Conservation (phyloP, 2,329 filamentous ascomycete species). For the Cladosporium sphaerospermum region DNA sequence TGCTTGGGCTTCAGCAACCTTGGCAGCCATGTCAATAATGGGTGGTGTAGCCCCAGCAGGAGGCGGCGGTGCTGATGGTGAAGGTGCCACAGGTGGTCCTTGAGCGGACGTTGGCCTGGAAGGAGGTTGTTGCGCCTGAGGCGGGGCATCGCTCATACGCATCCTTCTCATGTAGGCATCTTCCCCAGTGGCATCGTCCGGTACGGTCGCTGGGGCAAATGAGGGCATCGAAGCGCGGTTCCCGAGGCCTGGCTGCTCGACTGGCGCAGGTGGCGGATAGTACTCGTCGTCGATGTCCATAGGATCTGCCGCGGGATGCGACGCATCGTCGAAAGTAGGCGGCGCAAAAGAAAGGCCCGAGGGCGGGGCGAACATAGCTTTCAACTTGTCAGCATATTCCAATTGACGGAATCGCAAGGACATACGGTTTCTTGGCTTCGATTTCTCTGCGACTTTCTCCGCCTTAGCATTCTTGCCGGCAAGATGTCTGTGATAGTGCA, state of each 20-base stretch:
- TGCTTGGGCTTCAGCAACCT: constrained; percentile 18
- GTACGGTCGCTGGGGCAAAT: constrained; percentile 36
- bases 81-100: constrained; percentile 20
- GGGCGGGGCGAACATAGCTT: constrained; percentile 16
- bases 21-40: constrained; percentile 10
- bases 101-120: constrained; percentile 13
- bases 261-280: constrained; percentile 21
- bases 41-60: background rate
- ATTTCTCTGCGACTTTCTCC: background rate
- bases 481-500: constrained; percentile 55
- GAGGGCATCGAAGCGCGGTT: constrained; percentile 42
- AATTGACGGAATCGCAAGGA: background rate
- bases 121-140: constrained; percentile 27
- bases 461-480: background rate
- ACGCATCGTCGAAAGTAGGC: constrained; percentile 28
- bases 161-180: constrained; percentile 62
- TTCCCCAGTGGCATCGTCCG: constrained; percentile 58
- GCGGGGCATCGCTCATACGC: constrained; percentile 44
- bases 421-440: constrained; percentile 7
- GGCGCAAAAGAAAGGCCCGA: constrained; percentile 42
- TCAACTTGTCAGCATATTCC: background rate
- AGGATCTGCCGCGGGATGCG: background rate
- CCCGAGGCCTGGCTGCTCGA: constrained; percentile 45
- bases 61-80: background rate
- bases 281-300: constrained; percentile 17